These are phyloP conservation scores for Petunia hybrid DNA, from an alignment of 305 asterid genomes.

Conservation along the genomic window DNA sequence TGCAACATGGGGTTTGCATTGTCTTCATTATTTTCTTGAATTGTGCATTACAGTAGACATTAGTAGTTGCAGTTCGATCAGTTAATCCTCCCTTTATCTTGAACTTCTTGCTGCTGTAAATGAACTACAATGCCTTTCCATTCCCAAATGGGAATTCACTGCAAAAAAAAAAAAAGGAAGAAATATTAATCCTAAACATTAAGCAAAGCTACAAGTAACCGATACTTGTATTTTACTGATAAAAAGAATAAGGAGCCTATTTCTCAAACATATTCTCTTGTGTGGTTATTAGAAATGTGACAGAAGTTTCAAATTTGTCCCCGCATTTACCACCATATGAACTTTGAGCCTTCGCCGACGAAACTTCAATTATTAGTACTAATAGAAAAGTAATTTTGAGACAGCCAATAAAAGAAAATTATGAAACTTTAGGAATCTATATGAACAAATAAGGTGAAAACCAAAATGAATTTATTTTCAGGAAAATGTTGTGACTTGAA, in stretches of 20 bases:
- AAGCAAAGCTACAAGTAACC: neutral
- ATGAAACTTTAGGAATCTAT: conserved; percentile 2
- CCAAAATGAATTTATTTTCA: conserved; percentile 12
- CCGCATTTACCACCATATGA: neutral
- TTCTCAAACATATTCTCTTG: neutral
- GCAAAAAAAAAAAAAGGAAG: no score
- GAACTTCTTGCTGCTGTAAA: conserved; percentile 91
- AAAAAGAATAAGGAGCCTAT: neutral
- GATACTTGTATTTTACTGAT: neutral
- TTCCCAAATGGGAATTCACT: conserved; percentile 79
- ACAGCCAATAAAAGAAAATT: neutral
- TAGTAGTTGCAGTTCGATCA: conserved; percentile 97
- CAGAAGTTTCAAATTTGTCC: neutral
- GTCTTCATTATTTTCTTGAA: conserved; percentile 89
- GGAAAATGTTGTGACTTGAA: neutral
- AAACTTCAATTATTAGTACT: neutral
- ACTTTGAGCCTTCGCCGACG: neutral
- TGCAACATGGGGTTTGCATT: conserved; percentile 87
- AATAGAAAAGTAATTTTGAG: neutral
- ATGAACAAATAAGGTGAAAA: neutral
- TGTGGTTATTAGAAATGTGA: neutral
- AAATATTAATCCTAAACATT: neutral
- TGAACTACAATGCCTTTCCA: conserved; percentile 92
- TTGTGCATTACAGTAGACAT: conserved; percentile 70
- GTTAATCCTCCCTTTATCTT: conserved; percentile 93